These are phyloP conservation scores for Draba incana DNA, from an alignment of 345 rosid species.

Conservation along the genomic window DNA sequence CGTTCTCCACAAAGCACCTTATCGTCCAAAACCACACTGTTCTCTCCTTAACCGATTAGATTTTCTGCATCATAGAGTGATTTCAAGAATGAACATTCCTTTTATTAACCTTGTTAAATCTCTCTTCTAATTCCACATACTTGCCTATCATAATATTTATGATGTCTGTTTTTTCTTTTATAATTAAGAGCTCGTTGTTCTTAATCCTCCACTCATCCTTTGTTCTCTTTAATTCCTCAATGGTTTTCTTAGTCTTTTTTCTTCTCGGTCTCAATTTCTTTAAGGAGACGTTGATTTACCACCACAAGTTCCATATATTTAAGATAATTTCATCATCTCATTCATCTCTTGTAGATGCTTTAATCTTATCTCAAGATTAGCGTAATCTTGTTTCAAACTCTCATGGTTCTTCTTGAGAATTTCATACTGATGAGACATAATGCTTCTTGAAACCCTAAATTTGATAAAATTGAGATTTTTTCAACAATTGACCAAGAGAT, in stretches of 20 bases:
- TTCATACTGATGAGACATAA: no score
- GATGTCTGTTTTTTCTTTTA: not conserved
- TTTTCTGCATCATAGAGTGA: no score
- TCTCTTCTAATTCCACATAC: no score
- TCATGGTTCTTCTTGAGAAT: conserved; percentile 32
- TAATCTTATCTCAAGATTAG: not conserved
- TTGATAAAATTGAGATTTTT: no score
- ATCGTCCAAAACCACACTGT: no score
- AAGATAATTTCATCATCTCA: not conserved
- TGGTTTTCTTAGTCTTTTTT: not conserved
- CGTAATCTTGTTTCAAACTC: conserved; percentile 18
- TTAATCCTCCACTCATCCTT: not conserved
- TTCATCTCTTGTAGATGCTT: not conserved
- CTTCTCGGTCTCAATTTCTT: conserved; percentile 35
- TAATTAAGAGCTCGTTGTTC: conserved; percentile 18
- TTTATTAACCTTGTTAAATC: no score
- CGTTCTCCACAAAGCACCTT: no score
- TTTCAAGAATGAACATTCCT: no score
- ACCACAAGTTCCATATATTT: conserved; percentile 10
- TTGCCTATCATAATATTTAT: no score
- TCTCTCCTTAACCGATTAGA: no score
- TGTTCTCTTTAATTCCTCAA: conserved; percentile 18
- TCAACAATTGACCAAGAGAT: no score
- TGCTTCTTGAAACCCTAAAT: no score
- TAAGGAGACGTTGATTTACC: not conserved